Conservation (phyloP, 768 basidiomycete genomes). For the Auriscalpium orientale region DNA sequence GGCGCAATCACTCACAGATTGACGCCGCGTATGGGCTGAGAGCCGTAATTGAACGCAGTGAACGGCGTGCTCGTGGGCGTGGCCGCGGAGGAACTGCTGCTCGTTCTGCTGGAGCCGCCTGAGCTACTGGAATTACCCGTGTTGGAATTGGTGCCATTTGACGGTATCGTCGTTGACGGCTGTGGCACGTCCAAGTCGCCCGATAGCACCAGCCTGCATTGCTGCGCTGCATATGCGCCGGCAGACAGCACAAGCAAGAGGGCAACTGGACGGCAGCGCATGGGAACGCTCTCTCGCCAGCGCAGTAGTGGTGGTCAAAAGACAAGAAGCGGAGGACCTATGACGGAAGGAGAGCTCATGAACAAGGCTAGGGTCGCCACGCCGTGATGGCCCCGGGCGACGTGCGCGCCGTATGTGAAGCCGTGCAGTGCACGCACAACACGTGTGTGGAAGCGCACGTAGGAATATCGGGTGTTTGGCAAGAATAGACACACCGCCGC, state of each 20-base stretch:
- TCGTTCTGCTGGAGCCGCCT: background rate
- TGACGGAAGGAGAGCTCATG: too few relatives aligned
- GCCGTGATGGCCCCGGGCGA: too few relatives aligned
- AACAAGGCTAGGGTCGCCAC: too few relatives aligned
- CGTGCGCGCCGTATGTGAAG: too few relatives aligned
- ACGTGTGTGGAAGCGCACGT: too few relatives aligned
- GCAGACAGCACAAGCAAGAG: background rate
- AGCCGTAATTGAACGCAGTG: conserved; percentile 29
- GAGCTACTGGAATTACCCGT: background rate
- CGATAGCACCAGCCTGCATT: conserved; percentile 17
- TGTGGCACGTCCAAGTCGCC: conserved; percentile 4
- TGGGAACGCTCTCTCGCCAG: background rate
- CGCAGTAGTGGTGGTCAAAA: too few relatives aligned
- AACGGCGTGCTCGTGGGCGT: conserved; percentile 27
- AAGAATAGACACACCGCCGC: too few relatives aligned
- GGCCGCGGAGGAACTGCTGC: conserved; percentile 3
- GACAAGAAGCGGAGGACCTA: too few relatives aligned
- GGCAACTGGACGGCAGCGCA: conserved; percentile 1
- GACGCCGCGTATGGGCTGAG: conserved; percentile 45
- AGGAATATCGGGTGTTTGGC: too few relatives aligned
- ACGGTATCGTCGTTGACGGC: conserved; percentile 4
- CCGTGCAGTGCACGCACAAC: too few relatives aligned
- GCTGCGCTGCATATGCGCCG: conserved; percentile 14
- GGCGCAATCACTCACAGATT: conserved; percentile 42
- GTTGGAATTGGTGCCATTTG: background rate